Evolutionary conservation across 1,284 basidiomycete genomes (phyloP), one percentile per base, ranked within the genome.

Genomic region (Leccinum cinnamomeum): DNA sequence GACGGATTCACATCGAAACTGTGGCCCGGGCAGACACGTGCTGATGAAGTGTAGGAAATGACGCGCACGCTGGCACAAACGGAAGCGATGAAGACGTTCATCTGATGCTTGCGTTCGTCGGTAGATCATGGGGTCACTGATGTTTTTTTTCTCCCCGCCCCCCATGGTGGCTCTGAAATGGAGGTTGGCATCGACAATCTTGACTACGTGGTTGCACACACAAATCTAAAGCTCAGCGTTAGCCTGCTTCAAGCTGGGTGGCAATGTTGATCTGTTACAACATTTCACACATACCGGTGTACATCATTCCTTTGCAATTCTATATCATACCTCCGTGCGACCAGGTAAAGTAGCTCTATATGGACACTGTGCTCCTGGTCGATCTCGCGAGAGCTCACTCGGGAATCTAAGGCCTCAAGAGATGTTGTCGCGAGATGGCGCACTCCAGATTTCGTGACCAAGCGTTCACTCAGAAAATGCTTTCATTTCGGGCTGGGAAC

Each of bases 141-240:
- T 37, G 37, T 86, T 87, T 0, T 68, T 8, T 8, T 72, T 79
- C 2, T 85, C 83, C 84, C 87, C 86, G 0, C 84, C 84, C 5
- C 84, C 84, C 84, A 85, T 86, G 37, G 77, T 81, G 7, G 84
- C 84, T 6, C 84, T 82, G 65, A 86, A 82, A 69, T 87, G 84
- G 23, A 86, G 72, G 20, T 87, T 77, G 12, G 73, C 77, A 54
- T 79, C 65, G 1, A 82, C 76, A 35, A 75, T 80, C 25, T 68
- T 67, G 6, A 84, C 75, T 3, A 70, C 79, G 2, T 64, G 69
- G 3, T 70, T 56, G 68, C 82, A 83, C 37, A 39, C 37, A 39
- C 37, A 39, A 39, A 39, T 39, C 37, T 39, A 39, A 39, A 39
- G 37, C 37, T 39, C 37, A 39, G 37, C 37, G 37, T 39, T 39